Base-by-base conservation (phyloP, 306 rosid genomes). In the Adenanthera pavonina region DNA sequence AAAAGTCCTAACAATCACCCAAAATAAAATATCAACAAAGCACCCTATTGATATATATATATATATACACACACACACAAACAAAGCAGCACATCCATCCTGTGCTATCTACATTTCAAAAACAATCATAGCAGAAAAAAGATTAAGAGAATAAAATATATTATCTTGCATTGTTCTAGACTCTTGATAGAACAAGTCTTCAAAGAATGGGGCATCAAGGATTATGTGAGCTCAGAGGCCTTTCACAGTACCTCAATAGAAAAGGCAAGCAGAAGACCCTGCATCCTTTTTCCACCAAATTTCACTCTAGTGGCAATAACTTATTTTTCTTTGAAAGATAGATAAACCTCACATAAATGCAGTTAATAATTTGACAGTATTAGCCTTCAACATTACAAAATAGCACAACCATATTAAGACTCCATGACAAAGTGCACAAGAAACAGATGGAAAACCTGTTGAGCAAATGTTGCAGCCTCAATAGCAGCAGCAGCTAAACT, bases 401-500 rank as follows among this genome's bases (percentile, higher is more conserved):
- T 72, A 62, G 20, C 44, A 46, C 48, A 59, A 44, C 38, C 46
- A 72, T 36, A 54, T 9, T 66, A n/a, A 72, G 44, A 81, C 16
- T 51, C 56, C 69, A 41, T 76, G 25, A 51, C 74, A 38, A 59
- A 73, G 8, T 60, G 64, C 57, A 85, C 20, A 35, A 66, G 16
- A 75, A 62, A 34, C 41, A 4, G 75, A 62, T 10, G 68, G 82
- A 78, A 72, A 59, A 95, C 99, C 97, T 95, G 99, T 77, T 95
- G 98, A 76, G 99, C 80, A 87, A 95, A 95, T 68, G 99, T 83
- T 3, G 99, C 99, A 68, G 99, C 99, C 89, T 95, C 99, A 80
- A 95, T 95, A 77, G 99, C 99, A 78, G 99, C 98, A 71, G 99
- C 98, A 47, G 99, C 99, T 78, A 95, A 91, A 80, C 96, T 95